phyloP scores from a whole-genome alignment of 306 rosid species.

The Cucurbita maxima region DNA sequence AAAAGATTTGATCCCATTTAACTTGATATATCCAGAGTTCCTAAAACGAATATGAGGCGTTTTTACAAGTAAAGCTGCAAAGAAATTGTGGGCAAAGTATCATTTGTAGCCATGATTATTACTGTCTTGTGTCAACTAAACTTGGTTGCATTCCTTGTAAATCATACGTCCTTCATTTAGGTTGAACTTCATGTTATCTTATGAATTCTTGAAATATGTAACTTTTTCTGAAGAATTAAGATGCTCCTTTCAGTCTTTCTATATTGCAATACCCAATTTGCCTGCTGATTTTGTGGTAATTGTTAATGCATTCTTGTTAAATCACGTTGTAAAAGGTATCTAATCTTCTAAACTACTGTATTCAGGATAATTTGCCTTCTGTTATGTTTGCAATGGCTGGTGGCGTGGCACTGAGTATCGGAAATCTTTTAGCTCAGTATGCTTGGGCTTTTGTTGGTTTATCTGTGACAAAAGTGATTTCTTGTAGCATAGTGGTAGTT shows the following conservation, averaged over 20 bases:
- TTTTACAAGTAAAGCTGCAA: neutral
- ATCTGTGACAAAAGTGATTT: slow-evolving; percentile 67
- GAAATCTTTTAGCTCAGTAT: slow-evolving; percentile 67
- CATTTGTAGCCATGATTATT: neutral
- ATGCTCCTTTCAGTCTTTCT: neutral
- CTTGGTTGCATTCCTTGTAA: neutral
- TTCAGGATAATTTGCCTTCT: slow-evolving; percentile 75
- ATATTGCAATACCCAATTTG: neutral
- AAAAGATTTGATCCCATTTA: neutral
- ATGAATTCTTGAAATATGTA: neutral
- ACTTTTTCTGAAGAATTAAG: neutral
- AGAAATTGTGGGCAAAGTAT: neutral
- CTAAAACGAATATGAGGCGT: neutral
- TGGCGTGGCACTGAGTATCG: slow-evolving; percentile 61
- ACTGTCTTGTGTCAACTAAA: neutral
- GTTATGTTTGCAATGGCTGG: slow-evolving; percentile 77
- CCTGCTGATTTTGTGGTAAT: neutral
- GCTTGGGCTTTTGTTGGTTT: slow-evolving; percentile 84
- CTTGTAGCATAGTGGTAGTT: slow-evolving; percentile 66
- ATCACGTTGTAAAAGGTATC: neutral
- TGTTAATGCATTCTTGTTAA: neutral
- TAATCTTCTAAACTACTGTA: neutral
- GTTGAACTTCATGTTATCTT: neutral
- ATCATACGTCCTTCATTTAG: neutral
- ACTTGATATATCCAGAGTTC: neutral